Percentiles rank a stretch among this genome's conserved stretches.
phyloP scores from a whole-genome alignment of 345 rosid species.

The Syzygium grande region DNA sequence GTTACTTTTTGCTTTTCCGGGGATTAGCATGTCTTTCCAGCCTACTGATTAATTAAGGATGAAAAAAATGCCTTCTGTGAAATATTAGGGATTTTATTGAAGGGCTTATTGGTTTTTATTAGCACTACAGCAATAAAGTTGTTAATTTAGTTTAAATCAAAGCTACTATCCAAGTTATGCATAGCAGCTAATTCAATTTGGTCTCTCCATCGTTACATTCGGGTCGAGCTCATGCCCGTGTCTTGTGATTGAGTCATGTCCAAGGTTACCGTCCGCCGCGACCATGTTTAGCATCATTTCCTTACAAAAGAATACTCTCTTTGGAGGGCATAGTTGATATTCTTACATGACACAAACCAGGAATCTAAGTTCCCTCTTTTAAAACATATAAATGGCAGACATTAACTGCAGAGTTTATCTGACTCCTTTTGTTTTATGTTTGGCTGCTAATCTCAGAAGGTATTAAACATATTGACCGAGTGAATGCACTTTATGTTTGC shows the following conservation, averaged over 20 bases:
- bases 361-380: neutral
- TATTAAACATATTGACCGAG: neutral
- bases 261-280: neutral
- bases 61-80: neutral
- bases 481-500: neutral
- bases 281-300: neutral
- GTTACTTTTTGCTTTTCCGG: neutral
- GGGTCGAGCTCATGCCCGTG: neutral
- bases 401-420: accelerated
- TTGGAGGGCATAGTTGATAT: neutral
- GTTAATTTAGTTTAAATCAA: neutral
- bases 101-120: neutral
- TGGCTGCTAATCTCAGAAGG: neutral
- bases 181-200: neutral
- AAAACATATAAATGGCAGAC: neutral
- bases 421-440: neutral
- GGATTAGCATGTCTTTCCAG: neutral
- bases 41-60: neutral
- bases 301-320: neutral
- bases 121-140: neutral
- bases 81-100: neutral
- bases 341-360: accelerated
- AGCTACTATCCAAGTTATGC: neutral
- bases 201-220: neutral
- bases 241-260: neutral